Evolutionary conservation across 2,329 filamentous ascomycete genomes (phyloP).

Genomic region (Cylindrodendrum hubeiense): DNA sequence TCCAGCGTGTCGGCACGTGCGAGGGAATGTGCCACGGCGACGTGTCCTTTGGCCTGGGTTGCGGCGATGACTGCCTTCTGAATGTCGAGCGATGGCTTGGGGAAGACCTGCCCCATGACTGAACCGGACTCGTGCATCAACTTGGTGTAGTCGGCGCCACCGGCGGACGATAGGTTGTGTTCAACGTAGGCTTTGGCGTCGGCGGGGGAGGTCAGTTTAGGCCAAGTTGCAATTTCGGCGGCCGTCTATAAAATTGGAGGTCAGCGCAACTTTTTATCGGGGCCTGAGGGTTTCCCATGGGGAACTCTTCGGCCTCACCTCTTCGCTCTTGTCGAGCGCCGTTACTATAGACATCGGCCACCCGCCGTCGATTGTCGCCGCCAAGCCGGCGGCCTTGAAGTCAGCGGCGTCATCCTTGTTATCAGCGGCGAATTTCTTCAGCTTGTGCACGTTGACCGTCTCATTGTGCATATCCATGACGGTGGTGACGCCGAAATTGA

Average conservation of each 20-base stretch:
- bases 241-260: too few relatives aligned
- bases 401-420: too few relatives aligned
- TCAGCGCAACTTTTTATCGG: too few relatives aligned
- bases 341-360: too few relatives aligned
- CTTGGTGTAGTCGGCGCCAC: constrained; percentile 64
- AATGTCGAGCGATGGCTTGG: constrained; percentile 55
- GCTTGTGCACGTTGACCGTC: too few relatives aligned
- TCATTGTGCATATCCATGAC: constrained; percentile 63
- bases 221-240: constrained; percentile 53
- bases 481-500: constrained; percentile 64
- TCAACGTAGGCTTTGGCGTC: constrained; percentile 57
- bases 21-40: constrained; percentile 45
- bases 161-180: too few relatives aligned
- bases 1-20: constrained; percentile 43
- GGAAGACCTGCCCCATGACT: constrained; percentile 51
- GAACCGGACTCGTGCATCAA: constrained; percentile 63
- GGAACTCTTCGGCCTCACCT: too few relatives aligned
- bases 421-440: too few relatives aligned
- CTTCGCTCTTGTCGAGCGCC: too few relatives aligned
- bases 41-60: constrained; percentile 42
- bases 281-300: too few relatives aligned
- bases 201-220: constrained; percentile 51
- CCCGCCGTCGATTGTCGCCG: too few relatives aligned
- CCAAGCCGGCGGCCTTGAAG: too few relatives aligned
- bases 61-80: constrained; percentile 58